A percentile compares a stretch with the other conserved stretches of the same genome.
phyloP scores from a whole-genome alignment of 23 red algal genomes.

The Pyropia yezoensis region DNA sequence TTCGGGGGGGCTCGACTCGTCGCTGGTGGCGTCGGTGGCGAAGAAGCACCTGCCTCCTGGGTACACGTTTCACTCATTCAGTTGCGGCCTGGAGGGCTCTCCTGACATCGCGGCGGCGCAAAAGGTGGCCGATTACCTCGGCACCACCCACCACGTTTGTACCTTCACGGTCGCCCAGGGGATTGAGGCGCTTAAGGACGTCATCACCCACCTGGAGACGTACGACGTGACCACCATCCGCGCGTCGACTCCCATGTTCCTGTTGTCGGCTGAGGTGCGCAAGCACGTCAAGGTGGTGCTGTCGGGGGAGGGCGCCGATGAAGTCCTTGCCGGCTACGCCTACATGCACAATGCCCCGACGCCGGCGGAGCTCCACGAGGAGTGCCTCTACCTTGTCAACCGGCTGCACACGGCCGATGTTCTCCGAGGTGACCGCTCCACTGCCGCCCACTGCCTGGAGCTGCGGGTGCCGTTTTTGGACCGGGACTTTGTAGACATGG shows the following conservation, averaged over 20 bases:
- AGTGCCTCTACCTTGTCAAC: slow-evolving; percentile 68
- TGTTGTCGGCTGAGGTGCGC: slow-evolving; percentile 51
- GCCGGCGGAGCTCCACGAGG: slow-evolving; percentile 67
- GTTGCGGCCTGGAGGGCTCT: slow-evolving; percentile 70
- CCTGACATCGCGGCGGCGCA: slow-evolving; percentile 84
- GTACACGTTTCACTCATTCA: slow-evolving; percentile 73
- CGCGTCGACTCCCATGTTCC: slow-evolving; percentile 84
- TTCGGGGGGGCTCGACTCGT: slow-evolving; percentile 82
- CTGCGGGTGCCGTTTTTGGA: slow-evolving; percentile 97
- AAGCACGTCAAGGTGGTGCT: slow-evolving; percentile 96
- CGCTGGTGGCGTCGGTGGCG: slow-evolving; percentile 67
- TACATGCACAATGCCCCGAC: slow-evolving; percentile 91
- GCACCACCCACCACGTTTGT: slow-evolving; percentile 86
- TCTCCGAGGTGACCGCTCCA: slow-evolving; percentile 84
- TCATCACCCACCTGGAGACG: slow-evolving; percentile 88
- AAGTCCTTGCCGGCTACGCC: slow-evolving; percentile 89
- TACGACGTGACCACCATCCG: slow-evolving; percentile 87
- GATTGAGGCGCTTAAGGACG: slow-evolving; percentile 59
- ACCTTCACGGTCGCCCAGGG: slow-evolving; percentile 88
- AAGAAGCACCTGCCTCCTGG: slow-evolving; percentile 60
- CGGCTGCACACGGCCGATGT: slow-evolving; percentile 82
- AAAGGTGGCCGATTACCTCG: slow-evolving; percentile 82
- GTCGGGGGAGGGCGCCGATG: slow-evolving; percentile 93
- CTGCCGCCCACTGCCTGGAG: slow-evolving; percentile 89
- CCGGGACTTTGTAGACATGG: slow-evolving; percentile 85